Percentiles rank a stretch among this genome's conserved stretches.
phyloP scores from a whole-genome alignment of 495 filamentous ascomycete species.

The Xylaria bambusicola region DNA sequence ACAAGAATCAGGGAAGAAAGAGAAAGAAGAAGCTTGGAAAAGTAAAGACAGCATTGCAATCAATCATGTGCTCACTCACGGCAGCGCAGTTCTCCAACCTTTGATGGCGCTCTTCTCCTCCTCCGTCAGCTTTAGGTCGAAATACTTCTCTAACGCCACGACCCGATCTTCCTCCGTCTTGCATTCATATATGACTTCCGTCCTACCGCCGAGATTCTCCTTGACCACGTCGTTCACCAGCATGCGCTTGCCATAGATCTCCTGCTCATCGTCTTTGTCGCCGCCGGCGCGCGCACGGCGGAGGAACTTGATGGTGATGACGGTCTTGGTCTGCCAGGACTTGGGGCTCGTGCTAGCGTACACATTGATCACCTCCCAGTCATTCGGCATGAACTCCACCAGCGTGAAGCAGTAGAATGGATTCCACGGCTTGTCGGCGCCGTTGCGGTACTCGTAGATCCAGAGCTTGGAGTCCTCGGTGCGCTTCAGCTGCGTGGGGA shows the following conservation, averaged over 20 bases:
- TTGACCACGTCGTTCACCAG: conserved; percentile 59
- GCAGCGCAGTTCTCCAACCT: conserved; percentile 51
- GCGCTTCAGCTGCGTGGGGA: conserved; percentile 46
- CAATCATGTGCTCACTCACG: too few relatives aligned
- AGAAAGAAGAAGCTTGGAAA: background rate
- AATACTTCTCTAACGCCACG: conserved; percentile 54
- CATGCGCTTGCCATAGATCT: conserved; percentile 62
- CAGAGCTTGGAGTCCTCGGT: conserved; percentile 51
- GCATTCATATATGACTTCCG: conserved; percentile 51
- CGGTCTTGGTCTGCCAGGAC: conserved; percentile 50
- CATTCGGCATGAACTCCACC: conserved; percentile 61
- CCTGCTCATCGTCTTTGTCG: conserved; percentile 37
- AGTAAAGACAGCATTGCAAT: too few relatives aligned
- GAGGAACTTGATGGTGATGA: conserved; percentile 61
- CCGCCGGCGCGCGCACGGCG: conserved; percentile 34
- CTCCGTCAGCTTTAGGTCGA: conserved; percentile 55
- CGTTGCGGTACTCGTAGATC: conserved; percentile 64
- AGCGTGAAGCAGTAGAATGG: conserved; percentile 62
- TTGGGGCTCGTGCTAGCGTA: conserved; percentile 49
- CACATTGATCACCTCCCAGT: conserved; percentile 63
- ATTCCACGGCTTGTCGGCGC: conserved; percentile 49
- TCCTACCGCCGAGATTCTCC: conserved; percentile 59
- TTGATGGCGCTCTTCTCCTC: conserved; percentile 54
- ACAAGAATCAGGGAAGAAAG: background rate
- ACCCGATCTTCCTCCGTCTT: conserved; percentile 54